These are phyloP conservation scores for Chamaecrista fasciculata DNA, from an alignment of 306 rosid genomes.

Conservation along the genomic window DNA sequence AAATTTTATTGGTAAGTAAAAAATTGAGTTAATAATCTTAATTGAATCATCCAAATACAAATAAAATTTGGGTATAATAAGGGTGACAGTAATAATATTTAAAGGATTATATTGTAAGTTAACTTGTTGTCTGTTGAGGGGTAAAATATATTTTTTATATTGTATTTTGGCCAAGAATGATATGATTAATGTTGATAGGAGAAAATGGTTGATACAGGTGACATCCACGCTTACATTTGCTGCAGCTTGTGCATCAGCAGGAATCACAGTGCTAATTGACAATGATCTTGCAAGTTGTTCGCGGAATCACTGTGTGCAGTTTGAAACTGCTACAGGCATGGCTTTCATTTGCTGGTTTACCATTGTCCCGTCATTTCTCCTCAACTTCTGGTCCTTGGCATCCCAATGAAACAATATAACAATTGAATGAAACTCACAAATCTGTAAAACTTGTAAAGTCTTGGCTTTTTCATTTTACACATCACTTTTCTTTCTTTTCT, in stretches of 20 bases:
- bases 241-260: constrained; percentile 96
- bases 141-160: too few species aligned
- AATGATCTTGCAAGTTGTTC: constrained; percentile 69
- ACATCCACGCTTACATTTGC: constrained; percentile 84
- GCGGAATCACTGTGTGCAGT: constrained; percentile 65
- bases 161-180: too few species aligned
- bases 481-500: not conserved
- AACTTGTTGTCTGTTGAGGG: too few species aligned
- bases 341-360: constrained; percentile 85
- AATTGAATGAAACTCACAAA: constrained; percentile 6
- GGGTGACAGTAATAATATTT: too few species aligned
- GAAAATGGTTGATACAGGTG: constrained; percentile 63
- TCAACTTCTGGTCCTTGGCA: constrained; percentile 83
- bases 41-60: too few species aligned
- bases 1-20: too few species aligned
- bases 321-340: constrained; percentile 87
- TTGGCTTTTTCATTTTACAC: constrained; percentile 19
- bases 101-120: too few species aligned
- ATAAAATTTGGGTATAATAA: too few species aligned
- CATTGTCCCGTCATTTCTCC: constrained; percentile 72
- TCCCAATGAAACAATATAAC: constrained; percentile 37
- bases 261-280: constrained; percentile 89
- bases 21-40: too few species aligned
- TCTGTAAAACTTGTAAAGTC: constrained; percentile 26
- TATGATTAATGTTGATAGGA: too few species aligned